Conservation (phyloP, 129 eudicot genomes). For the Saussurea involucrata region DNA sequence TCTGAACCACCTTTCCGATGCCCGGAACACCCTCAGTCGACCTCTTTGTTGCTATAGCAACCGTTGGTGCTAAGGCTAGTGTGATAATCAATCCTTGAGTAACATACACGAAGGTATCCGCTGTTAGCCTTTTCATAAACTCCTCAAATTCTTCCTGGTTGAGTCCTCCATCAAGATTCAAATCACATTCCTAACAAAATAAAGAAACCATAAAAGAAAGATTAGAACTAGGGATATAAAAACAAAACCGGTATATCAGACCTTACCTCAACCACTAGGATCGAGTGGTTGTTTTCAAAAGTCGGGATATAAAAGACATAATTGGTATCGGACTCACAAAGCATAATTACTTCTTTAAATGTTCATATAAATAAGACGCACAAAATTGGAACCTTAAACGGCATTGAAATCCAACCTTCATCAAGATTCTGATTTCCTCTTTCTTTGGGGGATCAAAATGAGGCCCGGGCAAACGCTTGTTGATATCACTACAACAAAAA, state of each 20-base stretch:
- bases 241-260: background rate
- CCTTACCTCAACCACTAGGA: background rate
- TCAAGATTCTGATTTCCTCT: constrained; percentile 58
- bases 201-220: background rate
- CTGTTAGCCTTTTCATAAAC: constrained; percentile 54
- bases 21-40: constrained; percentile 81
- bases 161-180: constrained; percentile 75
- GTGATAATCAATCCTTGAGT: constrained; percentile 87
- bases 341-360: background rate
- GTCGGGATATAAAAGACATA: background rate
- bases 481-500: constrained; percentile 59
- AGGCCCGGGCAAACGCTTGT: constrained; percentile 91
- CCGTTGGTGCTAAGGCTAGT: constrained; percentile 75
- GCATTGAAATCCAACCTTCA: constrained; percentile 42
- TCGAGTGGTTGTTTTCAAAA: background rate
- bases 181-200: constrained; percentile 61
- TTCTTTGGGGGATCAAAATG: constrained; percentile 96
- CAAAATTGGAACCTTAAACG: background rate
- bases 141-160: constrained; percentile 70
- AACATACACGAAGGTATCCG: constrained; percentile 57
- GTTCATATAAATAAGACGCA: background rate
- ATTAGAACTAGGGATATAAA: background rate
- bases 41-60: constrained; percentile 83
- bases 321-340: background rate
- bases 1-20: constrained; percentile 75